These are phyloP conservation scores for Ceratocystis albifundus DNA, from an alignment of 2,329 filamentous ascomycete species.

Conservation along the genomic window DNA sequence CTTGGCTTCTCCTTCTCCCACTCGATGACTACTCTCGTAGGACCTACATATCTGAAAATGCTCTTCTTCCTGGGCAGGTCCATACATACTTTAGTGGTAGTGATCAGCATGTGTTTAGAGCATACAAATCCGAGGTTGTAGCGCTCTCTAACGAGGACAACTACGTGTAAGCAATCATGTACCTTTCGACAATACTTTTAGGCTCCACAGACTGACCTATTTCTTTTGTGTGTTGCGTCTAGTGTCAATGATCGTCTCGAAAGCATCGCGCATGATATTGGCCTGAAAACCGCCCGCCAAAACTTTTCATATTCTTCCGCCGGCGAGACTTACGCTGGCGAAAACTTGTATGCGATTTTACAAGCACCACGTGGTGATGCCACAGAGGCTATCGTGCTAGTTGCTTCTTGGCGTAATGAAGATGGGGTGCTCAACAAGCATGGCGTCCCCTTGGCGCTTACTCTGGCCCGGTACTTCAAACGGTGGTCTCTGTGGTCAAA, in stretches of 20 bases:
- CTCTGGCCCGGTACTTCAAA: conserved; percentile 88
- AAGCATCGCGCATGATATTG: conserved; percentile 62
- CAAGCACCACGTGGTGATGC: conserved; percentile 91
- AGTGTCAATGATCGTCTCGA: conserved; percentile 61
- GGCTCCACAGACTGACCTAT: background rate
- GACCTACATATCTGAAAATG: conserved; percentile 97
- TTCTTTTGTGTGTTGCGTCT: background rate
- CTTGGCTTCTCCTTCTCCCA: conserved; percentile 82
- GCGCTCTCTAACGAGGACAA: conserved; percentile 45
- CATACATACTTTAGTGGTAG: conserved; percentile 96
- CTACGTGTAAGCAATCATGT: conserved; percentile 35
- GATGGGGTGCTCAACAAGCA: conserved; percentile 70
- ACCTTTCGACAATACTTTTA: background rate
- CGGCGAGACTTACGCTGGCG: conserved; percentile 60
- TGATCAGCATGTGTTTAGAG: conserved; percentile 87
- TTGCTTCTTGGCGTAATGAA: conserved; percentile 79
- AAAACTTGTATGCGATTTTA: conserved; percentile 88
- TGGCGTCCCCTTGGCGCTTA: conserved; percentile 74
- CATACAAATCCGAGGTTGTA: conserved; percentile 75
- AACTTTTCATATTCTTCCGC: conserved; percentile 75
- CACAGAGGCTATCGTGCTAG: conserved; percentile 88
- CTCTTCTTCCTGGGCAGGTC: conserved; percentile 85
- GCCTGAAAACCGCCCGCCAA: conserved; percentile 78
- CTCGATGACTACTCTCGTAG: conserved; percentile 80
- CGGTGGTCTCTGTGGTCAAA: conserved; percentile 99